Evolutionary conservation across 176 grass and related monocot genomes (phyloP).

Genomic region (Tuctoria greenei): DNA sequence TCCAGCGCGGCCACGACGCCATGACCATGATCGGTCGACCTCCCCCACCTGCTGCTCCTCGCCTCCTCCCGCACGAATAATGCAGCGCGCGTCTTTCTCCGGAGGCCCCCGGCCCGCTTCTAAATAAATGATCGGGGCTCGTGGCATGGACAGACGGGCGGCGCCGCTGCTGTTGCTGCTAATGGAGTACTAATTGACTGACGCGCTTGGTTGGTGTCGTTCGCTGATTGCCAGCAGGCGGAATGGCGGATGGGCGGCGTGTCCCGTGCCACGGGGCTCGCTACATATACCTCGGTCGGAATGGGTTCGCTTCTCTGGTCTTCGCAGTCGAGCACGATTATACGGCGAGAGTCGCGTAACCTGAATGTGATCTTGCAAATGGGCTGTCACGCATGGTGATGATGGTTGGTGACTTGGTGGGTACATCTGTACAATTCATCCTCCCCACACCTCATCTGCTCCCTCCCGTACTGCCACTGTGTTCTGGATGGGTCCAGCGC

Average conservation of each 20-base stretch:
- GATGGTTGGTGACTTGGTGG: background rate
- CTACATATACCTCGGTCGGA: constrained; percentile 19
- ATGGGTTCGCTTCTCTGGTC: too few relatives aligned
- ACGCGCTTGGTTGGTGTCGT: background rate
- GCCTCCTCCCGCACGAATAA: constrained; percentile 1
- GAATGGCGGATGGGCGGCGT: background rate
- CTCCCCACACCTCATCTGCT: too few relatives aligned
- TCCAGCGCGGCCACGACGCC: constrained; percentile 45
- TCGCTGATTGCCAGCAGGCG: background rate
- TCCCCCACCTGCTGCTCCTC: background rate
- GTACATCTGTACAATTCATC: background rate
- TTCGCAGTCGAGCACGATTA: too few relatives aligned
- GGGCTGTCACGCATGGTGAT: background rate
- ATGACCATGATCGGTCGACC: constrained; percentile 38
- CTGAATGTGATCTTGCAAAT: background rate
- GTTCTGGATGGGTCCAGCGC: background rate
- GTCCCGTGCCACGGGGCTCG: background rate
- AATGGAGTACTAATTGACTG: background rate
- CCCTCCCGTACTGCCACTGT: too few relatives aligned
- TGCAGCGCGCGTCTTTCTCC: constrained; percentile 28
- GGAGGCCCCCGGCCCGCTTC: background rate
- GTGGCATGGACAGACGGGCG: background rate
- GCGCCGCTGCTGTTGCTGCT: too few relatives aligned
- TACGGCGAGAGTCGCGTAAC: background rate
- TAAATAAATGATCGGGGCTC: constrained; percentile 19